Evolutionary conservation across 257 asterid species (phyloP).

Genomic region (Echites panduratus): DNA sequence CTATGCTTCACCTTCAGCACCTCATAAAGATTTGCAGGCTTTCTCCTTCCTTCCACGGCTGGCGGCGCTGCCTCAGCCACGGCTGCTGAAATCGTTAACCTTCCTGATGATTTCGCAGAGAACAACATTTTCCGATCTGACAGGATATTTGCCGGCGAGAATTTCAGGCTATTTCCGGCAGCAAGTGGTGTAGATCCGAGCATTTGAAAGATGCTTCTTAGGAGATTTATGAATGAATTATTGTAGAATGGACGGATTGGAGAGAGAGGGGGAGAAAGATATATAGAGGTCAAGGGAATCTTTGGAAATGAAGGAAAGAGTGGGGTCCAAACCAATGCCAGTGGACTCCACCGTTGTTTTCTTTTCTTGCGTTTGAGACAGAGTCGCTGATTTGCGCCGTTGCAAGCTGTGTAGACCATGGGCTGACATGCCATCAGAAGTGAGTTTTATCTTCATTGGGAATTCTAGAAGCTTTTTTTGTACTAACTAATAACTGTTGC

Average conservation of each 20-base stretch:
- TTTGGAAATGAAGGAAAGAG: neutral
- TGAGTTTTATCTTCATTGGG: too few species aligned
- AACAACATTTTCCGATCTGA: slow-evolving; percentile 8
- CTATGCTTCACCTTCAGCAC: slow-evolving; percentile 55
- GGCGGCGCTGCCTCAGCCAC: slow-evolving; percentile 38
- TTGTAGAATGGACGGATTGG: neutral
- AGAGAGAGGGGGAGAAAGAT: neutral
- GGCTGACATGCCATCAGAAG: slow-evolving; percentile 2
- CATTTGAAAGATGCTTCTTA: slow-evolving; percentile 8
- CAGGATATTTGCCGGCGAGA: neutral
- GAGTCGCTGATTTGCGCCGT: neutral
- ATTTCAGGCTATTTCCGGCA: slow-evolving; percentile 3
- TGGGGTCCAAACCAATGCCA: slow-evolving; percentile 7
- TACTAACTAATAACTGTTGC: too few species aligned
- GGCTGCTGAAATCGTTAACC: slow-evolving; percentile 27
- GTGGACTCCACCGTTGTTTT: slow-evolving; percentile 9
- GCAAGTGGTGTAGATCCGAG: slow-evolving; percentile 12
- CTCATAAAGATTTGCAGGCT: slow-evolving; percentile 46
- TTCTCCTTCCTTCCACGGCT: slow-evolving; percentile 17
- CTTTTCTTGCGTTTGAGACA: neutral
- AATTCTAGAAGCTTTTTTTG: slow-evolving; percentile 9
- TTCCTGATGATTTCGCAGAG: neutral
- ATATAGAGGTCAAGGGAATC: slow-evolving; percentile 5
- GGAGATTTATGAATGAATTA: neutral
- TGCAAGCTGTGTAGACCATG: neutral